phyloP scores from a whole-genome alignment of 2,329 filamentous ascomycete species.

The Pochonia chlamydosporia region DNA sequence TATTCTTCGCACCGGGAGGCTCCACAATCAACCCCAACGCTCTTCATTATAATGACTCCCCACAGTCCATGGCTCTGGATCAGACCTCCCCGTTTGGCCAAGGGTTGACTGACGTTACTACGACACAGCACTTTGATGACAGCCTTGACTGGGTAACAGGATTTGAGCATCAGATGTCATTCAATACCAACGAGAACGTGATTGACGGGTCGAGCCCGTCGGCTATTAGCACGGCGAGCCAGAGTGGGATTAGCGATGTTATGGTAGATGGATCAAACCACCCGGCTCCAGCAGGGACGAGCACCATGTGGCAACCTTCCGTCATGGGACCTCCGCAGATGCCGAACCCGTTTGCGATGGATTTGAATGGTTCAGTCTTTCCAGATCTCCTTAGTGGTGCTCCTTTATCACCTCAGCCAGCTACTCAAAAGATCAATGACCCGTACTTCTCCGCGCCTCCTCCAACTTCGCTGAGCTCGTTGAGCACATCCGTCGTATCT shows the following conservation, averaged over 20 bases:
- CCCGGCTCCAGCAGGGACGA: constrained; percentile 44
- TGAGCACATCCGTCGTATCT: constrained; percentile 67
- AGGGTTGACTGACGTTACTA: constrained; percentile 52
- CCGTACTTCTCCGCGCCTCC: constrained; percentile 76
- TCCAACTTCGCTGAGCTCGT: constrained; percentile 64
- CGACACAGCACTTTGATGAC: constrained; percentile 62
- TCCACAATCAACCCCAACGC: constrained; percentile 65
- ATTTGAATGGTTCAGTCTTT: constrained; percentile 68
- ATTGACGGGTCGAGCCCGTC: constrained; percentile 93
- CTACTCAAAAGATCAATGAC: constrained; percentile 65
- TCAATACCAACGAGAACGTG: constrained; percentile 68
- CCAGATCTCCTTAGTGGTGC: constrained; percentile 68
- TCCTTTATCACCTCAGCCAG: constrained; percentile 71
- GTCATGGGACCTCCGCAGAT: constrained; percentile 65
- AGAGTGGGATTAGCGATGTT: constrained; percentile 84
- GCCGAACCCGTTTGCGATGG: constrained; percentile 66
- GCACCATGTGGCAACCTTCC: constrained; percentile 63
- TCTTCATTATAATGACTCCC: constrained; percentile 79
- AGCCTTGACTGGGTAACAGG: constrained; percentile 77
- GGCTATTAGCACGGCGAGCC: constrained; percentile 90
- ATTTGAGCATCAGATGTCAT: constrained; percentile 71
- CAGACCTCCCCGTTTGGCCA: constrained; percentile 55
- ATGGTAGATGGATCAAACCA: constrained; percentile 80
- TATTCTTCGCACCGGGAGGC: constrained; percentile 65
- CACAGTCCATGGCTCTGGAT: constrained; percentile 59